These are phyloP conservation scores for Lentinula sp. DNA, from an alignment of 768 basidiomycete genomes.

Conservation along the genomic window DNA sequence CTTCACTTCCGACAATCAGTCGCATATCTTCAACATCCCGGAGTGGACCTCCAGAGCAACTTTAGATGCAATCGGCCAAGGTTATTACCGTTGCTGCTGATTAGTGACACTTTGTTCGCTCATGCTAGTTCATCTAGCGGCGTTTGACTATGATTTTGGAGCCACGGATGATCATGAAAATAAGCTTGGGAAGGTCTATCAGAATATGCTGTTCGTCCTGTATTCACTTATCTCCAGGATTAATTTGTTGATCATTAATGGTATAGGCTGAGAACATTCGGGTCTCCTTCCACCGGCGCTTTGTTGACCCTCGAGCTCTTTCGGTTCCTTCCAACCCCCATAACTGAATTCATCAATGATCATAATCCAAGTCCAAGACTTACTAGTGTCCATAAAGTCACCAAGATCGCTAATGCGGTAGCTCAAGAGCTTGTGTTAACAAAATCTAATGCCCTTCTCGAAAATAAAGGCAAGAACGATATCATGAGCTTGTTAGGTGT, in stretches of 20 bases:
- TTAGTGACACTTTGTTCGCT: constrained; percentile 20
- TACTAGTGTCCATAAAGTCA: not conserved
- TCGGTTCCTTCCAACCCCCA: constrained; percentile 10
- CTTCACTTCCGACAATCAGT: constrained; percentile 3
- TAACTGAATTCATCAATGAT: constrained; percentile 14
- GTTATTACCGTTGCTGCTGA: constrained; percentile 10
- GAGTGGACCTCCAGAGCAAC: constrained; percentile 25
- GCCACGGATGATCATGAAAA: constrained; percentile 30
- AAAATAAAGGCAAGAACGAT: constrained; percentile 15
- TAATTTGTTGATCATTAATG: not conserved
- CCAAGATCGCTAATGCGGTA: constrained; percentile 2
- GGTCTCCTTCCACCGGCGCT: not conserved
- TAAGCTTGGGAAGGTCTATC: constrained; percentile 28
- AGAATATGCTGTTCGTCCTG: constrained; percentile 25
- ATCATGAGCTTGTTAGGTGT: constrained; percentile 30
- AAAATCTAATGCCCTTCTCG: constrained; percentile 1
- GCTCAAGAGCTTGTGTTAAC: not conserved
- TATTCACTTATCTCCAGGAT: not conserved
- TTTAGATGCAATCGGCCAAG: constrained; percentile 31
- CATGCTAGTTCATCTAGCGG: constrained; percentile 12
- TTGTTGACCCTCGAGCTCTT: not conserved
- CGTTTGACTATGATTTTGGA: constrained; percentile 39
- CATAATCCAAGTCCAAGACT: not conserved
- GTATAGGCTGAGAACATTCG: constrained; percentile 18
- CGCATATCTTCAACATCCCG: constrained; percentile 19